phyloP scores from a whole-genome alignment of 495 filamentous ascomycete genomes.

The Aspergillus avenaceus region DNA sequence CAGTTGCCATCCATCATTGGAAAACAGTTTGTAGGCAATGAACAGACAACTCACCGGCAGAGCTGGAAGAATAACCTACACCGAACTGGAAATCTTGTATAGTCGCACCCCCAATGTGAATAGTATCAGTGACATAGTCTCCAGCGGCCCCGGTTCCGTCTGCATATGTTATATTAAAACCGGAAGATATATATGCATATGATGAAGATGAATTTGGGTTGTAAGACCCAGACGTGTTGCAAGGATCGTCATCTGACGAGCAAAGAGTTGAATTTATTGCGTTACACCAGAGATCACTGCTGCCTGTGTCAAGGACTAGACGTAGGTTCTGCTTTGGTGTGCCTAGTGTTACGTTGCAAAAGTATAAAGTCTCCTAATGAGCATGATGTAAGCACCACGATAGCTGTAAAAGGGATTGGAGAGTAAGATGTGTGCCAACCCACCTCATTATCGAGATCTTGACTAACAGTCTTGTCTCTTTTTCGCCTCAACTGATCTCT shows the following conservation, averaged over 20 bases:
- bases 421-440: neutral
- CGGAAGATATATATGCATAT: conserved; percentile 66
- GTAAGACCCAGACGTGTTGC: conserved; percentile 61
- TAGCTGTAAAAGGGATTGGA: neutral
- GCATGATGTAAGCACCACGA: neutral
- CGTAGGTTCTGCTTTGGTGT: conserved; percentile 63
- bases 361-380: conserved; percentile 54
- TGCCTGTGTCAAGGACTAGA: conserved; percentile 76
- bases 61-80: conserved; percentile 70
- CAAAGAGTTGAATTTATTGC: conserved; percentile 62
- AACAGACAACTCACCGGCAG: conserved; percentile 30
- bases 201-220: conserved; percentile 74
- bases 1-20: neutral
- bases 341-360: conserved; percentile 66
- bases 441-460: conserved; percentile 42
- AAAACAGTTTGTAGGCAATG: neutral
- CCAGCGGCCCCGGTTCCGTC: conserved; percentile 78
- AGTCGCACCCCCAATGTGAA: conserved; percentile 60
- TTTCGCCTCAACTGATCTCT: conserved; percentile 34
- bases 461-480: conserved; percentile 28
- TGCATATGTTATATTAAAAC: conserved; percentile 91
- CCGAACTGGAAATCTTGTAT: conserved; percentile 77
- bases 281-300: conserved; percentile 89
- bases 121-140: conserved; percentile 78
- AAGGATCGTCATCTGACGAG: conserved; percentile 37